A percentile compares a stretch with the other conserved stretches of the same genome.
Conservation (phyloP, 2,329 filamentous ascomycete genomes). For the Sporothrix brasiliensis region DNA sequence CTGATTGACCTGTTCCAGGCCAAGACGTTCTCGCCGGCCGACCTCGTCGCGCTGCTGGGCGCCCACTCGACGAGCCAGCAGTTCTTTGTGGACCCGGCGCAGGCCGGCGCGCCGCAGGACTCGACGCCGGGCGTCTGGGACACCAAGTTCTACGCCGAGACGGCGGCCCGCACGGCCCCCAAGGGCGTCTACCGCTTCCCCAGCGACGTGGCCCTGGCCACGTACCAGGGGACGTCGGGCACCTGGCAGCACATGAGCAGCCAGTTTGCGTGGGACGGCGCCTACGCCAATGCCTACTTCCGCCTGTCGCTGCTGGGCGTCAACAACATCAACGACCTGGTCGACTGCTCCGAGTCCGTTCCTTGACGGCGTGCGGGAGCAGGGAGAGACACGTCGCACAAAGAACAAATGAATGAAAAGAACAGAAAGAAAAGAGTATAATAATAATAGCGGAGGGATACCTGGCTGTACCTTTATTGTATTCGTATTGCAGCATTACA, state of each 20-base stretch:
- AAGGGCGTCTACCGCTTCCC: constrained; percentile 46
- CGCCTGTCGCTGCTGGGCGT: constrained; percentile 59
- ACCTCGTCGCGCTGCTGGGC: constrained; percentile 58
- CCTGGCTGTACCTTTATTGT: not conserved
- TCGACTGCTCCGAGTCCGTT: constrained; percentile 52
- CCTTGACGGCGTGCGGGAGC: not conserved
- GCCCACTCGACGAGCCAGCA: constrained; percentile 57
- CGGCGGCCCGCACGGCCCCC: constrained; percentile 40
- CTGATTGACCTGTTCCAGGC: constrained; percentile 52
- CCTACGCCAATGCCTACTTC: constrained; percentile 57
- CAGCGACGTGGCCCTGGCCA: constrained; percentile 48
- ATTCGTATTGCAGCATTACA: not conserved
- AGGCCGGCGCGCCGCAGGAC: constrained; percentile 50
- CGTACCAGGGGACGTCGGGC: constrained; percentile 43
- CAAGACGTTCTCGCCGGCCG: constrained; percentile 55
- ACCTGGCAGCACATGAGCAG: constrained; percentile 46
- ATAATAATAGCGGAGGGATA: too few relatives aligned
- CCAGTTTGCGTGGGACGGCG: constrained; percentile 50
- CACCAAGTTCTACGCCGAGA: constrained; percentile 52
- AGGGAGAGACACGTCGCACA: not conserved
- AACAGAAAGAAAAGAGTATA: too few relatives aligned
- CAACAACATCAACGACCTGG: constrained; percentile 58
- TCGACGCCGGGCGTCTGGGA: constrained; percentile 56
- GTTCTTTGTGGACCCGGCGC: constrained; percentile 47
- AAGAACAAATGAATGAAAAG: too few relatives aligned